phyloP scores from a whole-genome alignment of 192 early-diverging fungal species.

The Dissophora globulifera region DNA sequence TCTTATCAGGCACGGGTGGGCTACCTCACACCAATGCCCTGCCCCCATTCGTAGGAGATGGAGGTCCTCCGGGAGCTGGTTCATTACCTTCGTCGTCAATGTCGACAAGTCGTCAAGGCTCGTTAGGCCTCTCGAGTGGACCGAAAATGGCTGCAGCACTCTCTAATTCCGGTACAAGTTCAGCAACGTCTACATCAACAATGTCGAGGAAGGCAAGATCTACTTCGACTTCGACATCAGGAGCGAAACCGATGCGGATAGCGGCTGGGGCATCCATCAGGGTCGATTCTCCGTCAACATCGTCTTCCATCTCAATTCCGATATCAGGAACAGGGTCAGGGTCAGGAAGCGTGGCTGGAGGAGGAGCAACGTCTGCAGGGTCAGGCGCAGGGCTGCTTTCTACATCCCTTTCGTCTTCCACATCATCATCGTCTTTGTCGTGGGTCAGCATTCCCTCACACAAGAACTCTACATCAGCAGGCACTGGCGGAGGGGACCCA shows the following conservation, averaged over 20 bases:
- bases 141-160: constrained; percentile 4
- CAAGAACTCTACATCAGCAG: not conserved
- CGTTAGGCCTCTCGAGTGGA: not conserved
- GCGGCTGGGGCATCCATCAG: constrained; percentile 49
- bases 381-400: constrained; percentile 21
- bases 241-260: constrained; percentile 31
- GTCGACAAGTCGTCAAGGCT: not conserved
- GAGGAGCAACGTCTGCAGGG: not conserved
- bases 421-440: constrained; percentile 35
- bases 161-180: not conserved
- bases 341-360: not conserved
- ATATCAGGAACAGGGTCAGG: constrained; percentile 1
- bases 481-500: not conserved
- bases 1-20: constrained; percentile 41
- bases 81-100: no score
- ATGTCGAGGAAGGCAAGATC: constrained; percentile 1
- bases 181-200: no score
- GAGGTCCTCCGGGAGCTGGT: not conserved
- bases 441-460: constrained; percentile 31
- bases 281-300: not conserved
- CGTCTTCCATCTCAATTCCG: no score
- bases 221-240: not conserved
- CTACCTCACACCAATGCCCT: constrained; percentile 18
- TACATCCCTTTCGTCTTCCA: constrained; percentile 38
- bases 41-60: constrained; percentile 9